phyloP scores from a whole-genome alignment of 306 rosid genomes.

The Rubus idaeus region DNA sequence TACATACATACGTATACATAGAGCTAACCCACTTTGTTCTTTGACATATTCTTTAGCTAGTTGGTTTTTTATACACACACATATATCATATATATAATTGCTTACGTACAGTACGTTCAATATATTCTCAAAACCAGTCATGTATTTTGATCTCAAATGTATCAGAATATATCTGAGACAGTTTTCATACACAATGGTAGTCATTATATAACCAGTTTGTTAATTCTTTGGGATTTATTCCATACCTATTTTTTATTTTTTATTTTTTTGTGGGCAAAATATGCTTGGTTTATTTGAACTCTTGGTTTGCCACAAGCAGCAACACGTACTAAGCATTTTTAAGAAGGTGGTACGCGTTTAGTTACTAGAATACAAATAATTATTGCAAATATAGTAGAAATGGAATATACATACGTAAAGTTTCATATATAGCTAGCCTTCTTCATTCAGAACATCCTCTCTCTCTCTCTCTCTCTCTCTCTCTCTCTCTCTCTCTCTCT shows the following conservation, averaged over 20 bases:
- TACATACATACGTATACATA: not conserved
- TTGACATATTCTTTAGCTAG: not conserved
- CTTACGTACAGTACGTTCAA: not conserved
- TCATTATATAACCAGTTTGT: not conserved
- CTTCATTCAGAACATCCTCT: conserved; percentile 14
- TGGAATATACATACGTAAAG: conserved; percentile 11
- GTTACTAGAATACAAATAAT: not conserved
- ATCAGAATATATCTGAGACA: not conserved
- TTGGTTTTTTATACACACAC: too few relatives aligned
- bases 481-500: not conserved
- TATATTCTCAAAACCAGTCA: not conserved
- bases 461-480: not conserved
- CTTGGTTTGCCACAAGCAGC: conserved; percentile 1
- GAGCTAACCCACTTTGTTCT: not conserved
- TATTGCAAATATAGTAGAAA: not conserved
- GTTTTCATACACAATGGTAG: not conserved
- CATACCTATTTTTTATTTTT: not conserved
- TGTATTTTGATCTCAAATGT: not conserved
- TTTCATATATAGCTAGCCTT: not conserved
- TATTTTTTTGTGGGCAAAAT: not conserved
- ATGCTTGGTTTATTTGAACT: not conserved
- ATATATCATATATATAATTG: too few relatives aligned
- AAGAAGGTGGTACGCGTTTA: not conserved
- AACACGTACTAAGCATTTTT: not conserved
- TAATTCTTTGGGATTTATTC: not conserved